A percentile compares a stretch with the other conserved stretches of the same genome.
phyloP scores from a whole-genome alignment of 1,284 basidiomycete genomes.

The Apiotrichum akiyoshidainum region DNA sequence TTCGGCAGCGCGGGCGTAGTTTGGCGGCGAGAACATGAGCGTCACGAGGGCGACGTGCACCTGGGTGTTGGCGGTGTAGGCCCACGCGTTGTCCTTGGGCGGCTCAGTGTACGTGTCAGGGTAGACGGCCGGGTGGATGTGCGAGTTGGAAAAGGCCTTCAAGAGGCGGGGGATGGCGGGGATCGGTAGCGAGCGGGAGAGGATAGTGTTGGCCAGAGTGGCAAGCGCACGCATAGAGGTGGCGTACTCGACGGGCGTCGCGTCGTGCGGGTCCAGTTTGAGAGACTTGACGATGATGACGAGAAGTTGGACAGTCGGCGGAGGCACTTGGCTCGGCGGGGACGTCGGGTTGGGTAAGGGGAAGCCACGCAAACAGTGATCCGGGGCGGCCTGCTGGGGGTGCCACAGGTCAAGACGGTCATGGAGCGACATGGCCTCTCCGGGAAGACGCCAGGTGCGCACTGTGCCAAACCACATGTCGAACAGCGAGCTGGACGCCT shows the following conservation, averaged over 20 bases:
- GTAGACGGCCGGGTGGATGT: constrained; percentile 39
- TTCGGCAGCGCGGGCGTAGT: constrained; percentile 24
- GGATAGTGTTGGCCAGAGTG: constrained; percentile 47
- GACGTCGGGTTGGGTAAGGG: constrained; percentile 45
- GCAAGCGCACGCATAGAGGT: constrained; percentile 46
- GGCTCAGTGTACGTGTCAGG: constrained; percentile 32
- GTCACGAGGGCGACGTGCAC: constrained; percentile 47
- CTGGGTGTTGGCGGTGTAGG: constrained; percentile 48
- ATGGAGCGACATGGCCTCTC: constrained; percentile 47
- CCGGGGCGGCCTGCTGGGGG: constrained; percentile 37
- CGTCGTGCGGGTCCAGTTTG: constrained; percentile 26
- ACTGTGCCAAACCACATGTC: constrained; percentile 47
- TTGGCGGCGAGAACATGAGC: constrained; percentile 46
- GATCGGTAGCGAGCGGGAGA: constrained; percentile 47
- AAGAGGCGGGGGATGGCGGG: constrained; percentile 36
- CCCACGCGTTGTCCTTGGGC: constrained; percentile 27
- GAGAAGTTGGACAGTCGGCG: constrained; percentile 32
- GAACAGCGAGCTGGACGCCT: constrained; percentile 11
- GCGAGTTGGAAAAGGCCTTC: constrained; percentile 31
- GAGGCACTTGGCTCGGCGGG: constrained; percentile 45
- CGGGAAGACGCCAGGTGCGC: constrained; percentile 47
- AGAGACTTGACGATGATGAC: constrained; percentile 33
- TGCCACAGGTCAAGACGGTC: constrained; percentile 50
- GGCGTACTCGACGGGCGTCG: constrained; percentile 27
- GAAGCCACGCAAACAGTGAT: constrained; percentile 45